Evolutionary conservation across 2,329 filamentous ascomycete genomes (phyloP).

Genomic region (Coniochaeta prunicola): DNA sequence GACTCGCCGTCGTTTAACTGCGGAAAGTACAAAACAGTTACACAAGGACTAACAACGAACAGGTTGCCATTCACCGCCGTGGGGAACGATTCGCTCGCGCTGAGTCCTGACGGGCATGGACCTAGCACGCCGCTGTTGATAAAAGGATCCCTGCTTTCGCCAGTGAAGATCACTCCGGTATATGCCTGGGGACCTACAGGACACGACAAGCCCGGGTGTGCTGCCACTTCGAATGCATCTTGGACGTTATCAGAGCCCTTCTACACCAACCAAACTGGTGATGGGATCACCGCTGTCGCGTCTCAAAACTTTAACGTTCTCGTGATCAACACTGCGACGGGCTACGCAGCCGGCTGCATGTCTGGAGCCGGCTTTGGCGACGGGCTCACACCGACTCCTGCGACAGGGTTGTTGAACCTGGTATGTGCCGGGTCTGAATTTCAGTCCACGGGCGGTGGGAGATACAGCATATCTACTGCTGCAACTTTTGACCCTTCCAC

Average conservation of each 20-base stretch:
- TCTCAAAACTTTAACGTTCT: conserved; percentile 4
- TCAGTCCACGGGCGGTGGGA: not conserved
- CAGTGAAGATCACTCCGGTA: conserved; percentile 14
- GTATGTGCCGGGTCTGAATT: conserved; percentile 10
- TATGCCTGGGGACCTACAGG: conserved; percentile 14
- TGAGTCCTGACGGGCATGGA: conserved; percentile 4
- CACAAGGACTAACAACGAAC: not conserved
- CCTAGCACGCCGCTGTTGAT: conserved; percentile 12
- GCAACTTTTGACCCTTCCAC: conserved; percentile 5
- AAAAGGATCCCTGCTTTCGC: conserved; percentile 12
- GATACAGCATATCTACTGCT: conserved; percentile 4
- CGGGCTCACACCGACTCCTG: not conserved
- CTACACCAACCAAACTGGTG: conserved; percentile 7
- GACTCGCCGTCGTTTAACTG: too few species aligned
- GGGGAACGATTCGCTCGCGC: conserved; percentile 9
- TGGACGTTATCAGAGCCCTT: conserved; percentile 4
- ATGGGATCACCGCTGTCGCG: conserved; percentile 2
- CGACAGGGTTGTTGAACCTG: not conserved
- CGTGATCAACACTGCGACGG: conserved; percentile 6
- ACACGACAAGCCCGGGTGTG: conserved; percentile 13
- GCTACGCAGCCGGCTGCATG: conserved; percentile 10
- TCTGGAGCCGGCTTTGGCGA: not conserved
- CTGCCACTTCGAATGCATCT: conserved; percentile 3
- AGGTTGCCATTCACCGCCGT: conserved; percentile 12
- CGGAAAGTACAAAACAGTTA: not conserved